phyloP scores from a whole-genome alignment of 352 stramenopile species.

The Phytopythium boreale region DNA sequence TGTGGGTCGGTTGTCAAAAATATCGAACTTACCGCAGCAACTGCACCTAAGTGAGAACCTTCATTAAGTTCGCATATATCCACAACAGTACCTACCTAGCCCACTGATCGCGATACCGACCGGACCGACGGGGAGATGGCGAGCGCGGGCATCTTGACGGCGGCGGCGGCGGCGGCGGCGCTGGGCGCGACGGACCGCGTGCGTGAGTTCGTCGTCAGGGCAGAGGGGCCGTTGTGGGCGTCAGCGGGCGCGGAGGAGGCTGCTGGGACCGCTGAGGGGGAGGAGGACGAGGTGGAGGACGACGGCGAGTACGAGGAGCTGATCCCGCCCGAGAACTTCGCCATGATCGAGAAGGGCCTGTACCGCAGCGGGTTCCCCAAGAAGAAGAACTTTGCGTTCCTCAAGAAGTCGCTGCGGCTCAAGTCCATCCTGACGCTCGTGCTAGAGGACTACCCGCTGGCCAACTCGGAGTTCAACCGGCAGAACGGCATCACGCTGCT shows the following conservation, averaged over 20 bases:
- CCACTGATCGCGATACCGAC: no score
- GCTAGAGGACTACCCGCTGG: slow-evolving; percentile 83
- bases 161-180: no score
- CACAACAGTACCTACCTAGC: no score
- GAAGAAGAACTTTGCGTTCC: slow-evolving; percentile 88
- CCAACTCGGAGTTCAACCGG: slow-evolving; percentile 80
- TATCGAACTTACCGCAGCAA: not conserved
- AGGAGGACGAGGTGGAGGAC: slow-evolving; percentile 50
- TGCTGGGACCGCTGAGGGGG: not conserved
- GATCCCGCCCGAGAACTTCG: slow-evolving; percentile 87
- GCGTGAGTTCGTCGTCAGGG: not conserved
- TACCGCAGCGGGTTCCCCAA: slow-evolving; percentile 88
- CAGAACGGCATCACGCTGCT: slow-evolving; percentile 78
- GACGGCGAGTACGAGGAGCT: slow-evolving; percentile 79
- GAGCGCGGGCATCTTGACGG: not conserved
- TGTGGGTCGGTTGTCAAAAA: no score
- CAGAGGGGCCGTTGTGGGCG: not conserved
- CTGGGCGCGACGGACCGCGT: not conserved
- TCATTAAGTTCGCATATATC: not conserved
- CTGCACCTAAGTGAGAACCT: not conserved
- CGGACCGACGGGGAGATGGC: not conserved
- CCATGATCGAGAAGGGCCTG: slow-evolving; percentile 84
- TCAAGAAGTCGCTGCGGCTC: slow-evolving; percentile 71
- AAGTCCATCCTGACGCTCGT: slow-evolving; percentile 85
- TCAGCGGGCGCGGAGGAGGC: slow-evolving; percentile 1